These are phyloP conservation scores for Hypericum perforatum DNA, from an alignment of 345 rosid genomes.

Conservation along the genomic window DNA sequence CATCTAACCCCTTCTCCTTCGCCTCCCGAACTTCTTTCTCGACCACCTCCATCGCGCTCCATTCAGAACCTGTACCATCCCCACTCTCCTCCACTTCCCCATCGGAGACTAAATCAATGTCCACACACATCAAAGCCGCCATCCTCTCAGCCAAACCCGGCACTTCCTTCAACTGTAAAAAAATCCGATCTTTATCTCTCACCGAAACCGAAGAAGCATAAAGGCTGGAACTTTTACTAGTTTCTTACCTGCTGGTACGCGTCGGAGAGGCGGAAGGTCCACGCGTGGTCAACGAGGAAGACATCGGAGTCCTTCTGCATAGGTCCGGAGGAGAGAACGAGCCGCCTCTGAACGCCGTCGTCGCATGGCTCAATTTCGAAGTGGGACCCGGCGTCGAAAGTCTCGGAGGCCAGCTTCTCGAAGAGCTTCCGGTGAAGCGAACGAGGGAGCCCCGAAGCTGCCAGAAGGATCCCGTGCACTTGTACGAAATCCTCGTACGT, in stretches of 20 bases:
- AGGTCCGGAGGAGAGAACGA: slow-evolving; percentile 48
- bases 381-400: slow-evolving; percentile 73
- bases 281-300: slow-evolving; percentile 86
- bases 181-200: neutral
- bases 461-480: slow-evolving; percentile 66
- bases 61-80: slow-evolving; percentile 17
- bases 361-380: slow-evolving; percentile 63
- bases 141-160: slow-evolving; percentile 91
- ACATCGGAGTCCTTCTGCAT: slow-evolving; percentile 55
- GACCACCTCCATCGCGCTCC: slow-evolving; percentile 35
- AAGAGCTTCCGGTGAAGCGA: slow-evolving; percentile 60
- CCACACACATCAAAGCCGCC: slow-evolving; percentile 87
- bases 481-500: slow-evolving; percentile 66
- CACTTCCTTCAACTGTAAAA: slow-evolving; percentile 62
- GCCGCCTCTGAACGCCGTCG: slow-evolving; percentile 56
- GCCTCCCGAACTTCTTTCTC: slow-evolving; percentile 43
- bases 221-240: neutral
- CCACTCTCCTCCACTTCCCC: slow-evolving; percentile 30
- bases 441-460: slow-evolving; percentile 74
- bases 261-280: slow-evolving; percentile 87
- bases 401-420: slow-evolving; percentile 56
- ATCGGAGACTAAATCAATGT: slow-evolving; percentile 22
- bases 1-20: slow-evolving; percentile 33
- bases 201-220: neutral
- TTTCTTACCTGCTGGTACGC: slow-evolving; percentile 58